phyloP scores from a whole-genome alignment of 108 stramenopile genomes.

The Cylindrotheca fusiformis region DNA sequence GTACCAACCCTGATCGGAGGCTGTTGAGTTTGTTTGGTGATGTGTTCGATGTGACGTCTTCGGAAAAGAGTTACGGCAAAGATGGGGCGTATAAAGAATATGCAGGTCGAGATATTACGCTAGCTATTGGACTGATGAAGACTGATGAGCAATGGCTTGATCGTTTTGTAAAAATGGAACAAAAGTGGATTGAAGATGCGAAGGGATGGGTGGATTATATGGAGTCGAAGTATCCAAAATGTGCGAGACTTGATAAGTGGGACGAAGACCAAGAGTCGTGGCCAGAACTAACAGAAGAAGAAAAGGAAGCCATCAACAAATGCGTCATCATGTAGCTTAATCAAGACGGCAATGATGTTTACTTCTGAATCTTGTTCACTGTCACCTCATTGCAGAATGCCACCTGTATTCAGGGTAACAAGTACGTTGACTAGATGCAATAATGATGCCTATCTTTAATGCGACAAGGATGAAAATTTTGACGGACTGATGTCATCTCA shows the following conservation, averaged over 20 bases:
- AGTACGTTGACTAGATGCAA: no score
- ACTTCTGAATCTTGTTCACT: no score
- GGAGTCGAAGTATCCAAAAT: constrained; percentile 34
- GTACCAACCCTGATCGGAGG: constrained; percentile 36
- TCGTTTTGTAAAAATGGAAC: constrained; percentile 38
- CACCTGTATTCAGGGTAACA: no score
- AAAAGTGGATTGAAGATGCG: constrained; percentile 30
- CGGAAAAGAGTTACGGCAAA: constrained; percentile 34
- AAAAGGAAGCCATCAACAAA: constrained; percentile 37
- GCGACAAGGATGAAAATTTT: no score
- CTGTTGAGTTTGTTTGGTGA: constrained; percentile 34
- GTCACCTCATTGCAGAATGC: no score
- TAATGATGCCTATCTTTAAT: no score
- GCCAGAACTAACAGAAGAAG: constrained; percentile 38
- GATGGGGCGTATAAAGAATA: constrained; percentile 47
- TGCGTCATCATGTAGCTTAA: constrained; percentile 44
- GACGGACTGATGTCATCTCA: no score
- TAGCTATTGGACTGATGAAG: constrained; percentile 32
- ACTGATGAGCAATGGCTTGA: constrained; percentile 42
- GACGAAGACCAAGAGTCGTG: constrained; percentile 39
- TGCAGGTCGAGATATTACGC: constrained; percentile 46
- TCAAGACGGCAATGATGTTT: no score
- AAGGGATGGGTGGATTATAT: constrained; percentile 41
- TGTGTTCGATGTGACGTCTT: constrained; percentile 40
- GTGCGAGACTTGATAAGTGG: constrained; percentile 38